These are phyloP conservation scores for Pichia sp. DNA, from an alignment of 1,139 yeast genomes.

Conservation along the genomic window DNA sequence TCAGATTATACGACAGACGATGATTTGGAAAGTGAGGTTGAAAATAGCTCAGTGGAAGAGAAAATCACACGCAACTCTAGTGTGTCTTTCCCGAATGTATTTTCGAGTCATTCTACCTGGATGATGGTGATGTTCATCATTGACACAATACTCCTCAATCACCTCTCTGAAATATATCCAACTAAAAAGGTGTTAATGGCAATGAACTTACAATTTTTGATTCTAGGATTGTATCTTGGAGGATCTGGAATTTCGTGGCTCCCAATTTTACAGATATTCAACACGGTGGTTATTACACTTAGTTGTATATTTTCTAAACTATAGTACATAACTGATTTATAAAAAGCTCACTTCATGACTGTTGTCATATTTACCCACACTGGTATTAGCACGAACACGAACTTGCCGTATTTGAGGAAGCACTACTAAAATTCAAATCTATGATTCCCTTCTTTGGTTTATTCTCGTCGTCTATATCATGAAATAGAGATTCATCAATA, in stretches of 20 bases:
- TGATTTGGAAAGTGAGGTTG: background rate
- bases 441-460: conserved; percentile 21
- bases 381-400: conserved; percentile 16
- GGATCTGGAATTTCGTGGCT: background rate
- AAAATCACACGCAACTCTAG: background rate
- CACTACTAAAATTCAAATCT: conserved; percentile 21
- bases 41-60: background rate
- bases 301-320: background rate
- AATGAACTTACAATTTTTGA: conserved; percentile 7
- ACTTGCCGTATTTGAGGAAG: background rate
- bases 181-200: background rate
- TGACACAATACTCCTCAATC: background rate
- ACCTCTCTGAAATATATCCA: background rate
- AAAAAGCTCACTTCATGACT: background rate
- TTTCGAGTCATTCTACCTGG: background rate
- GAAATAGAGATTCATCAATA: conserved; percentile 35
- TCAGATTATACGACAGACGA: background rate
- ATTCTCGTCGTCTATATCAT: conserved; percentile 19
- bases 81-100: background rate
- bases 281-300: background rate
- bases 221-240: conserved; percentile 6
- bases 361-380: too few relatives aligned
- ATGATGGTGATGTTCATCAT: background rate
- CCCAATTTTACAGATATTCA: background rate
- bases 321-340: background rate